phyloP scores from a whole-genome alignment of 2,329 filamentous ascomycete genomes.

The Teratosphaeria zuluensis region DNA sequence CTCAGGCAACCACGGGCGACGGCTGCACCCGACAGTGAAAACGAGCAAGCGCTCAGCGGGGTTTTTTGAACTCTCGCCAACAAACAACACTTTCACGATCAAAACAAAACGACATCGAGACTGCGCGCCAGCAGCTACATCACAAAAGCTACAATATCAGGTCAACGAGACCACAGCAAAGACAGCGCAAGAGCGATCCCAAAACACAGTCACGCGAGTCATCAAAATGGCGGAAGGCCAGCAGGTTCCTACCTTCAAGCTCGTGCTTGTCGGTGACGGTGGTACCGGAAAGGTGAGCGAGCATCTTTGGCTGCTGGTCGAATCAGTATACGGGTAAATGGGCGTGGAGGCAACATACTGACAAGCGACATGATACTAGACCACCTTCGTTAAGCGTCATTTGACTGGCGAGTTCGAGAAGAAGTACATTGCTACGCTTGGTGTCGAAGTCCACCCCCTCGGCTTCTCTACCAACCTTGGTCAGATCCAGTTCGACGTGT shows the following conservation, averaged over 20 bases:
- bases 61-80: neutral
- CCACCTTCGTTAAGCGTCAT: constrained; percentile 99
- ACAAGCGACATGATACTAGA: constrained; percentile 46
- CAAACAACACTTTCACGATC: neutral
- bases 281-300: constrained; percentile 91
- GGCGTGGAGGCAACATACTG: neutral
- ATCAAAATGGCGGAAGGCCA: constrained; percentile 16
- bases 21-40: neutral
- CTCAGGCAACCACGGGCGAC: neutral
- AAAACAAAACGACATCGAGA: neutral
- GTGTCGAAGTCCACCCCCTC: constrained; percentile 98
- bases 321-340: neutral
- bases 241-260: constrained; percentile 82
- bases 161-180: neutral
- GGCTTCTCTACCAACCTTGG: constrained; percentile 97
- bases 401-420: constrained; percentile 99
- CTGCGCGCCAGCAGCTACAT: neutral
- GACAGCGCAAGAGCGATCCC: neutral
- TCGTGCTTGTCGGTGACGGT: constrained; percentile 97
- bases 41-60: neutral
- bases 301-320: constrained; percentile 4
- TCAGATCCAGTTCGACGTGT: constrained; percentile 96
- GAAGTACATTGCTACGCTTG: constrained; percentile 99
- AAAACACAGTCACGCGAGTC: neutral
- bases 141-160: neutral